Conservation (phyloP, 176 grass and related monocot species). For the Echinochloa phyllopogon region DNA sequence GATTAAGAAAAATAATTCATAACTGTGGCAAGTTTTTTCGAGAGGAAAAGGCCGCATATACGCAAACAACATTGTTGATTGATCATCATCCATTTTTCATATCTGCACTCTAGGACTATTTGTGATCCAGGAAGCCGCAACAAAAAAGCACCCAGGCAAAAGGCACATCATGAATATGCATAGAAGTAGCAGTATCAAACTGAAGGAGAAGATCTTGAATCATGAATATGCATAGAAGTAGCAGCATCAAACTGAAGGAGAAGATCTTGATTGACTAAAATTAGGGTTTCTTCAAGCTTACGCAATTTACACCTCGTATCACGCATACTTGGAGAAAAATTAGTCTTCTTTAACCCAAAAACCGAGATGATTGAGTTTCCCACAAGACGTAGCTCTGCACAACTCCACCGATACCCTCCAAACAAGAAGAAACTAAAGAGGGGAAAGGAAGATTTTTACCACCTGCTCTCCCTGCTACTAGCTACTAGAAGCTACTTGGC, state of each 20-base stretch:
- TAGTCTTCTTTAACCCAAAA: constrained; percentile 11
- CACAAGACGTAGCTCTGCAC: constrained; percentile 22
- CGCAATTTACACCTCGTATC: constrained; percentile 20
- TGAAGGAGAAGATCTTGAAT: constrained; percentile 1
- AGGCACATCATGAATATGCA: background rate
- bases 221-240: background rate
- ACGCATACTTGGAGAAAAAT: background rate
- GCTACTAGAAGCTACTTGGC: constrained; percentile 55
- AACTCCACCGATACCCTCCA: background rate
- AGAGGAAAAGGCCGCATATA: background rate
- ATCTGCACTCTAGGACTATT: background rate
- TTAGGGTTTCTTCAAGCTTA: constrained; percentile 28
- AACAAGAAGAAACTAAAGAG: background rate
- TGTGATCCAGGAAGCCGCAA: constrained; percentile 13
- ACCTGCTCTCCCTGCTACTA: constrained; percentile 8
- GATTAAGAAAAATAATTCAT: background rate
- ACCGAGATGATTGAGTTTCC: constrained; percentile 3
- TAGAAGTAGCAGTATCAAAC: background rate
- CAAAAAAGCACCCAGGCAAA: background rate
- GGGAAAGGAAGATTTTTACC: background rate
- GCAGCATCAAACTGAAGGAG: background rate
- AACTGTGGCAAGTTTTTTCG: background rate
- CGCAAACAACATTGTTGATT: background rate
- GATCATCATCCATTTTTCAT: background rate
- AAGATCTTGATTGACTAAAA: constrained; percentile 14